Evolutionary conservation across 192 early-diverging fungal genomes (phyloP), one percentile per base, ranked within the genome.

Genomic region (Endogone sp.): DNA sequence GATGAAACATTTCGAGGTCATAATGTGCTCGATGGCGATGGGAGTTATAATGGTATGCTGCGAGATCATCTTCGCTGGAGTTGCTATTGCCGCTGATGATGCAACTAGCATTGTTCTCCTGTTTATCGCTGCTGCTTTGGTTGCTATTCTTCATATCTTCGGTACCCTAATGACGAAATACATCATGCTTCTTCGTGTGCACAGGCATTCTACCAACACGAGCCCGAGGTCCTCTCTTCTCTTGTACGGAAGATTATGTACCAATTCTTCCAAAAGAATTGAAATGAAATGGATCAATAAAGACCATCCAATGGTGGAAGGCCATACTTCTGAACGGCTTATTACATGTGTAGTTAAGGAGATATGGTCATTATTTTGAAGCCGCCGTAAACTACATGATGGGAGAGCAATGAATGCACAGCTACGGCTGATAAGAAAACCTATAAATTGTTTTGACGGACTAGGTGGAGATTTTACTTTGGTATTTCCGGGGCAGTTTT

Each of bases 21-120:
- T 78, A 56, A 83, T 86, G 75, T 81, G 81, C 56, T 84, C 85
- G 27, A 77, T 70, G 25, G 85, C 88, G 16, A 90, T 90, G 86
- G 88, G 86, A 1, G 70, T 90, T 25, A 81, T 92, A 37, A 91
- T 92, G 91, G 85, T 87, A 82, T 74, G 75, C 63, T 31, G 28
- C 16, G 37, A 44, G 37, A n/a, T n/a, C n/a, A n/a, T n/a, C n/a
- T n/a, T n/a, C n/a, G n/a, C n/a, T n/a, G n/a, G n/a, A 44, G 37
- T 44, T 44, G 37, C 6, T n/a, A 30, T 63, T 20, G 22, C 25
- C 31, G 0, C 0, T 27, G 27, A 6, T 32, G 68, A 30, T 57
- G 25, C 4, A 27, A 13, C 0, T 9, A 10, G 10, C 32, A 56
- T 55, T 22, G 26, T 31, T 25, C 66, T 29, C 6, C 44, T 32